These are phyloP conservation scores for Rhizopogon rudus DNA, from an alignment of 768 basidiomycete species.

Conservation along the genomic window DNA sequence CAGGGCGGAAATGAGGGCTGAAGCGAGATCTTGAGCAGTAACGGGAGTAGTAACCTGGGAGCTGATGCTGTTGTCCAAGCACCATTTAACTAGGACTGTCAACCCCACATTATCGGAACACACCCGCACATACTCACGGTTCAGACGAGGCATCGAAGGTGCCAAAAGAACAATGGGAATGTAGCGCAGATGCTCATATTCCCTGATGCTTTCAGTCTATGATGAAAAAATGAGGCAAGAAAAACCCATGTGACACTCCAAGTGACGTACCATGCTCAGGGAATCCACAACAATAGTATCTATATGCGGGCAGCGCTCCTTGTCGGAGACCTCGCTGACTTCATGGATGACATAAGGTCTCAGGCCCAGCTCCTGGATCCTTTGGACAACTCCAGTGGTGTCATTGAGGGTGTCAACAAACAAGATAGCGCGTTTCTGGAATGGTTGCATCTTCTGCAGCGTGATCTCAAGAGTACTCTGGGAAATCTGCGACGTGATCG, in stretches of 20 bases:
- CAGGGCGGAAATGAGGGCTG: constrained; percentile 89
- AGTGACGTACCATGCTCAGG: constrained; percentile 63
- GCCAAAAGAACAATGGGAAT: constrained; percentile 92
- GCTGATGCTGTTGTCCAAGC: constrained; percentile 92
- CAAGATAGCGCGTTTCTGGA: constrained; percentile 82
- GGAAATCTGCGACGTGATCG: constrained; percentile 82
- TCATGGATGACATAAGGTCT: constrained; percentile 71
- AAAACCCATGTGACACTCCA: neutral
- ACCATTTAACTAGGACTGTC: constrained; percentile 76
- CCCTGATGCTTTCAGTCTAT: constrained; percentile 85
- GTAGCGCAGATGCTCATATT: constrained; percentile 91
- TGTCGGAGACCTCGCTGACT: constrained; percentile 77
- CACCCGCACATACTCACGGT: constrained; percentile 45
- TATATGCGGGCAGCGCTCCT: constrained; percentile 79
- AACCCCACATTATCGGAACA: constrained; percentile 3
- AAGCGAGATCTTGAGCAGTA: constrained; percentile 80
- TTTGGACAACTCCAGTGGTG: constrained; percentile 65
- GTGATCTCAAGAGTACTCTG: constrained; percentile 70
- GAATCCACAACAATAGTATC: constrained; percentile 97
- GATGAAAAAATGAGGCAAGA: constrained; percentile 13
- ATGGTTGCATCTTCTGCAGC: constrained; percentile 77
- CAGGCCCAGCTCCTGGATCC: constrained; percentile 76
- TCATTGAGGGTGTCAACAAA: constrained; percentile 87
- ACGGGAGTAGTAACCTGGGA: constrained; percentile 93
- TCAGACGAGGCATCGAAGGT: constrained; percentile 70